Percentiles rank a stretch among this genome's conserved stretches.
Conservation (phyloP, 2,329 filamentous ascomycete genomes). For the Exophiala sp. region DNA sequence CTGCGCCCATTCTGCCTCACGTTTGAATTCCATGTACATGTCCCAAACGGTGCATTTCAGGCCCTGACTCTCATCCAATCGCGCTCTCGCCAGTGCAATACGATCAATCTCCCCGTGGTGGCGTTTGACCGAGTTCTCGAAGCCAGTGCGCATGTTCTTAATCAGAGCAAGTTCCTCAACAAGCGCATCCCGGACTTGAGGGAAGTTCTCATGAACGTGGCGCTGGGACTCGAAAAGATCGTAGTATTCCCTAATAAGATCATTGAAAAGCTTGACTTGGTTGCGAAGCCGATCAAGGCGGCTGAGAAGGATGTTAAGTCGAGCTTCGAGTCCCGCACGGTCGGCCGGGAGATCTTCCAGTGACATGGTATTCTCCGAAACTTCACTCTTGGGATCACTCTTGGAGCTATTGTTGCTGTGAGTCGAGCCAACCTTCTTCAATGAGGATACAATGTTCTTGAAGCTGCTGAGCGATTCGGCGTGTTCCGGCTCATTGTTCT, state of each 20-base stretch:
- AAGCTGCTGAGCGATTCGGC: slow-evolving; percentile 9
- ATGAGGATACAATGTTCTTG: slow-evolving; percentile 9
- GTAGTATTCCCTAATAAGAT: slow-evolving; percentile 10
- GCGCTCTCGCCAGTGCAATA: slow-evolving; percentile 23
- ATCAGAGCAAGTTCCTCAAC: background rate
- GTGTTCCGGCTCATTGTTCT: background rate
- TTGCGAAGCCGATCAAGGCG: slow-evolving; percentile 21
- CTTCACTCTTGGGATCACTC: slow-evolving; percentile 1
- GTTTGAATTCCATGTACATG: slow-evolving; percentile 19
- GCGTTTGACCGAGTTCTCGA: slow-evolving; percentile 20
- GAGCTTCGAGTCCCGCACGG: slow-evolving; percentile 25
- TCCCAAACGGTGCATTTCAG: slow-evolving; percentile 18
- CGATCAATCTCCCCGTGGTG: slow-evolving; percentile 29
- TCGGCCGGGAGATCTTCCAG: slow-evolving; percentile 12
- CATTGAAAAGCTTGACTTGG: slow-evolving; percentile 11
- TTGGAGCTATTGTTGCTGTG: slow-evolving; percentile 9
- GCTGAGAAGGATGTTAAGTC: slow-evolving; percentile 30
- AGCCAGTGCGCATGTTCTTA: background rate
- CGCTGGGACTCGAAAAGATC: slow-evolving; percentile 3
- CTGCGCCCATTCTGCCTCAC: slow-evolving; percentile 21
- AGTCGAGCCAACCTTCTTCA: slow-evolving; percentile 11
- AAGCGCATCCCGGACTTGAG: background rate
- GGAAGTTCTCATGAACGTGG: background rate
- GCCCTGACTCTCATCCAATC: slow-evolving; percentile 19
- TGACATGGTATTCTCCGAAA: background rate